These are phyloP conservation scores for Epipyxis sp. DNA, from an alignment of 108 stramenopile species.

Conservation along the genomic window DNA sequence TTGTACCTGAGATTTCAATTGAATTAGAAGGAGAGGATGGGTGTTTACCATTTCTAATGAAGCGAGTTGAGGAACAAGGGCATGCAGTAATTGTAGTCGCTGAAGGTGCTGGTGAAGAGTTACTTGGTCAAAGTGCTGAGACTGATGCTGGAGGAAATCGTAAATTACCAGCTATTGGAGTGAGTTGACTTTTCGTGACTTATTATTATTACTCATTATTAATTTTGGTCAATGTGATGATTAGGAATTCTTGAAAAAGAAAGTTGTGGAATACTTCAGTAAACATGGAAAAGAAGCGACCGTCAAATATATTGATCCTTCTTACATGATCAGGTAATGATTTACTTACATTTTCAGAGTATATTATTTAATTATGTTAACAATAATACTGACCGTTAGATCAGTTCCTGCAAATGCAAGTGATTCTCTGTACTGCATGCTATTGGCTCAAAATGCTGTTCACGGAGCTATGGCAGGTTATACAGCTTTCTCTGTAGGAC, in stretches of 20 bases:
- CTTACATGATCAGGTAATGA: conserved; percentile 80
- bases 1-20: conserved; percentile 90
- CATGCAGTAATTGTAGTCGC: conserved; percentile 97
- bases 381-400: no score
- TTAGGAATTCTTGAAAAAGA: conserved; percentile 71
- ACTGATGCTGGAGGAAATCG: conserved; percentile 91
- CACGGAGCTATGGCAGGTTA: conserved; percentile 98
- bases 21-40: conserved; percentile 80
- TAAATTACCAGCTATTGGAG: conserved; percentile 83
- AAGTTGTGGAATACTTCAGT: conserved; percentile 70
- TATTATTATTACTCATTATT: background rate
- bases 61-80: conserved; percentile 77
- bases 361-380: no score
- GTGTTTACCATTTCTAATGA: conserved; percentile 79
- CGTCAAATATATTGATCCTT: conserved; percentile 91
- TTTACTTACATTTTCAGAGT: conserved; percentile 15
- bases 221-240: background rate
- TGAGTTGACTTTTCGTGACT: background rate
- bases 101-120: conserved; percentile 94
- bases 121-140: conserved; percentile 75
- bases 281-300: conserved; percentile 56
- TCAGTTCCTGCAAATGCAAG: conserved; percentile 89
- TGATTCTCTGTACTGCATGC: conserved; percentile 92
- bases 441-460: conserved; percentile 92
- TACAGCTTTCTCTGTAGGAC: conserved; percentile 87